These are phyloP conservation scores for Zizania palustris DNA, from an alignment of 202 grass and related monocot genomes.

Conservation along the genomic window DNA sequence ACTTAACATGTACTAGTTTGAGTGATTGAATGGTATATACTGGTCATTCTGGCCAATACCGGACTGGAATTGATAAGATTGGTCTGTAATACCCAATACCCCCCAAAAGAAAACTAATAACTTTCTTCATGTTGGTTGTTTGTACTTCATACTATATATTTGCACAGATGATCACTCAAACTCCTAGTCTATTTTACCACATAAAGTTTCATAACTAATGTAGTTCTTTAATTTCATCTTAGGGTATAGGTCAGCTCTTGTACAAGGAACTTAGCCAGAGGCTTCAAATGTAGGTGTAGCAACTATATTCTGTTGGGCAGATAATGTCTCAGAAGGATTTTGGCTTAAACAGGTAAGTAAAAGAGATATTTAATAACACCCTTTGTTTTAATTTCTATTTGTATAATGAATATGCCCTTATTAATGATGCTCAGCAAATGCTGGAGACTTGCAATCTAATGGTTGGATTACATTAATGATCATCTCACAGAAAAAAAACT, in stretches of 20 bases:
- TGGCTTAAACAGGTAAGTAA: constrained; percentile 88
- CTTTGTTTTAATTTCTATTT: constrained; percentile 9
- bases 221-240: constrained; percentile 29
- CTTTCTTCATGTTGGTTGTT: not conserved
- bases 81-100: not conserved
- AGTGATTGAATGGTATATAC: no score
- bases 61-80: no score
- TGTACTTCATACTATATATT: constrained; percentile 4
- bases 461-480: not conserved
- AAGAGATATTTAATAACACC: constrained; percentile 11
- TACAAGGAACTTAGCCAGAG: constrained; percentile 74
- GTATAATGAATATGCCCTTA: constrained; percentile 28
- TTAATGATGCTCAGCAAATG: not conserved
- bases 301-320: constrained; percentile 83
- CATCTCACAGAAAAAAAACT: not conserved
- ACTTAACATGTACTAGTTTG: no score
- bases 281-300: constrained; percentile 76
- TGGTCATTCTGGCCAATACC: no score
- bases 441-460: constrained; percentile 15
- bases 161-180: not conserved
- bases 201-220: not conserved
- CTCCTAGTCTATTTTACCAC: not conserved
- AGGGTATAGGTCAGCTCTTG: constrained; percentile 80
- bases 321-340: constrained; percentile 81
- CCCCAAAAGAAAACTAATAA: not conserved